Evolutionary conservation across 345 rosid genomes (phyloP), one percentile per base, ranked within the genome.

Genomic region (Zanthoxylum bungeanum): DNA sequence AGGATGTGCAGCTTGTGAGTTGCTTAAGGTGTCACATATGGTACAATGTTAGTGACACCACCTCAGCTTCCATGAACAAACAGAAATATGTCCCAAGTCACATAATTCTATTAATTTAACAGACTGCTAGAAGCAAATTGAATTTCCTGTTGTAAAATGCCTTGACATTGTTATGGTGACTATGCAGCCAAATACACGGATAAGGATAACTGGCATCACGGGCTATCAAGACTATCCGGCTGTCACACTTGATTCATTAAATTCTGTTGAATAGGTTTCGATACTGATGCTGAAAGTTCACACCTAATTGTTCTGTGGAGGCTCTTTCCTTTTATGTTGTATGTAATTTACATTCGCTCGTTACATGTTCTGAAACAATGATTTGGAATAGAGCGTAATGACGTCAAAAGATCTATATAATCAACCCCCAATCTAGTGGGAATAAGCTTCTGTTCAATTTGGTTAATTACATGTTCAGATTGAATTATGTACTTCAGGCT

Each of bases 111-210:
- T 33, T 36, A 36, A 51, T 22, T 37, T 16, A 17, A 47, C 10
- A n/a, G 9, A 4, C 9, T 30, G 10, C 57, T 65, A 0, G 2
- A 19, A 9, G 50, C 47, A 28, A 17, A 57, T 57, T n/a, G 19
- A 28, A 3, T 59, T 10, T 40, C 42, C 57, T 60, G 30, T n/a
- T 27, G 46, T 63, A 8, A 37, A n/a, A 33, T 66, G 11, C 24
- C 70, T 47, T 67, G 37, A 25, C 30, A 19, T 55, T 39, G 21
- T 76, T 68, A 0, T 49, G 64, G 28, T 51, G 39, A 47, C 64
- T 17, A 37, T 86, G 82, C 90, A 91, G 98, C 98, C 96, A 67
- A 93, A 91, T 79, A 89, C 97, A 9, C 79, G 94, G 68, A 87
- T 93, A 71, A 84, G 88, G 88, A 91, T 93, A 65, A 89, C 85